Evolutionary conservation across 495 filamentous ascomycete species (phyloP).

Genomic region (Podospora sp.): DNA sequence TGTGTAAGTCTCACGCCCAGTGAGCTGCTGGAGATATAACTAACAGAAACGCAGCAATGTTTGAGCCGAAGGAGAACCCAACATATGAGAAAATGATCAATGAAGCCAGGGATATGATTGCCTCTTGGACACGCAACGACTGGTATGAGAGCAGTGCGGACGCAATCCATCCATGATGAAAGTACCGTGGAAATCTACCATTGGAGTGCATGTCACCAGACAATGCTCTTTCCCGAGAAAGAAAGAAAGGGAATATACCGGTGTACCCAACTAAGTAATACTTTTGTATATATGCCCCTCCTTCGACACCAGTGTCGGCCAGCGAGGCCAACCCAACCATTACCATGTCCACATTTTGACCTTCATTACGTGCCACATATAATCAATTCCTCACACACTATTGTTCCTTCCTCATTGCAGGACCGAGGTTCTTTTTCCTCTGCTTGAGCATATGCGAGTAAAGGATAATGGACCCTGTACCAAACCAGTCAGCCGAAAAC

Average conservation of each 20-base stretch:
- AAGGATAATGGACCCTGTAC: constrained; percentile 77
- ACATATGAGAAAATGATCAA: constrained; percentile 70
- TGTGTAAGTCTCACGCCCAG: constrained; percentile 49
- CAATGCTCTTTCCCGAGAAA: background rate
- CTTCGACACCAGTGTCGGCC: background rate
- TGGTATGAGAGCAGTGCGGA: constrained; percentile 50
- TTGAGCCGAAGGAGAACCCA: constrained; percentile 76
- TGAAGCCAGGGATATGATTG: constrained; percentile 65
- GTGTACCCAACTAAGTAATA: background rate
- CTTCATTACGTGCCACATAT: background rate
- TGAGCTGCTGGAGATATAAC: constrained; percentile 8
- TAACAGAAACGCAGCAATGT: constrained; percentile 63
- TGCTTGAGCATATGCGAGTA: constrained; percentile 95
- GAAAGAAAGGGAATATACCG: background rate
- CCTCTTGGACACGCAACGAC: constrained; percentile 58
- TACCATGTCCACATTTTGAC: background rate
- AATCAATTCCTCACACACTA: constrained; percentile 9
- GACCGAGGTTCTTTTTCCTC: constrained; percentile 66
- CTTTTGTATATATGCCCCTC: background rate
- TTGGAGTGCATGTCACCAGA: background rate
- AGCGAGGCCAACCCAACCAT: background rate
- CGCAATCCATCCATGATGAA: constrained; percentile 18
- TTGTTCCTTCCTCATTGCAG: constrained; percentile 36
- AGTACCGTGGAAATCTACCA: background rate
- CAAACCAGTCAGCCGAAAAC: constrained; percentile 3